Conservation (phyloP, 1,284 basidiomycete species). For the Cutaneotrichosporon spelunceum region DNA sequence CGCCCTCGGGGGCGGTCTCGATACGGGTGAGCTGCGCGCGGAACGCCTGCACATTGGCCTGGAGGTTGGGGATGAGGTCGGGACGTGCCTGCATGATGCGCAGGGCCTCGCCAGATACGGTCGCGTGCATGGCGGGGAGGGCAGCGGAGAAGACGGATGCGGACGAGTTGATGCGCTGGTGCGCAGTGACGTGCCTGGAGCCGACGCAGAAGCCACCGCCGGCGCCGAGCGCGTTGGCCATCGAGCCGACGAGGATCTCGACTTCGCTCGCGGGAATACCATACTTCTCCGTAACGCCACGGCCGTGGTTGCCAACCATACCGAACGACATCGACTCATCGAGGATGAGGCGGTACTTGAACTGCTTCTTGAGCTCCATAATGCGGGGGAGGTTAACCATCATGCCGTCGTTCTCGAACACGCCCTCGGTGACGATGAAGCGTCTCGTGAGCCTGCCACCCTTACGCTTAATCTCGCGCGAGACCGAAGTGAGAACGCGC, state of each 20-base stretch:
- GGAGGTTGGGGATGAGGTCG: slow-evolving; percentile 68
- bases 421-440: slow-evolving; percentile 96
- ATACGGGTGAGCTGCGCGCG: slow-evolving; percentile 71
- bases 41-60: slow-evolving; percentile 74
- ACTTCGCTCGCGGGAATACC: slow-evolving; percentile 67
- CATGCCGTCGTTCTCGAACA: slow-evolving; percentile 91
- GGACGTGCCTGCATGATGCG: slow-evolving; percentile 70
- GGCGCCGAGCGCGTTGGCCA: slow-evolving; percentile 78
- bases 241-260: slow-evolving; percentile 67
- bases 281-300: slow-evolving; percentile 90
- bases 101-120: slow-evolving; percentile 80
- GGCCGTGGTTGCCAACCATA: slow-evolving; percentile 84
- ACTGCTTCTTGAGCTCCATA: slow-evolving; percentile 87
- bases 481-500: slow-evolving; percentile 74
- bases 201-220: slow-evolving; percentile 96
- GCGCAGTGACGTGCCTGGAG: slow-evolving; percentile 74
- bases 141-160: slow-evolving; percentile 96
- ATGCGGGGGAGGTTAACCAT: slow-evolving; percentile 82
- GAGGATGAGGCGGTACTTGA: slow-evolving; percentile 92
- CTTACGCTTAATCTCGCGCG: slow-evolving; percentile 82
- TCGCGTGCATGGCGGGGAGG: slow-evolving; percentile 84
- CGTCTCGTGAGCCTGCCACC: slow-evolving; percentile 76
- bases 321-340: slow-evolving; percentile 95
- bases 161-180: slow-evolving; percentile 96
- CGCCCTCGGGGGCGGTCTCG: slow-evolving; percentile 45